Evolutionary conservation across 257 asterid species (phyloP).

Genomic region (Nicotiana undulata): DNA sequence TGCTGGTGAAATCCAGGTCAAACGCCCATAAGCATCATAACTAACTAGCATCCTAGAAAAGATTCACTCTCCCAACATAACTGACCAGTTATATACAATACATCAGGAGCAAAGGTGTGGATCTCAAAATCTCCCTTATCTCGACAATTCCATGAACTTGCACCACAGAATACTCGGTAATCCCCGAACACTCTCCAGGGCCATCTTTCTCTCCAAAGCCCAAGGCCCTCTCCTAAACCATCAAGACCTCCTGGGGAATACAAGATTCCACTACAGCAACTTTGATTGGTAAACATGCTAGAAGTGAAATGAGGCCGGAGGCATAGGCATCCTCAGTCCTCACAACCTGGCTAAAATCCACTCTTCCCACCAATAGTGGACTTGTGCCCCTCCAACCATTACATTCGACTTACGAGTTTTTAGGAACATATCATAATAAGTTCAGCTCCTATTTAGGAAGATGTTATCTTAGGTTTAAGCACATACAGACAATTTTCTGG

Average conservation of each 20-base stretch:
- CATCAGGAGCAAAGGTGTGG: neutral
- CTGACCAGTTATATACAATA: neutral
- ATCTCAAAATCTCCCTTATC: neutral
- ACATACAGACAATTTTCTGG: neutral
- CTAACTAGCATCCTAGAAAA: neutral
- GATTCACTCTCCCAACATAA: neutral
- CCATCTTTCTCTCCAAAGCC: neutral
- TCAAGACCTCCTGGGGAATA: neutral
- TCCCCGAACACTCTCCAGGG: neutral
- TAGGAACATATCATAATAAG: neutral
- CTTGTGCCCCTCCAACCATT: conserved; percentile 1
- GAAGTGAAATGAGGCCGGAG: neutral
- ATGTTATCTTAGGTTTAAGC: neutral
- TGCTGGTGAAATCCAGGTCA: neutral
- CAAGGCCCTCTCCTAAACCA: neutral
- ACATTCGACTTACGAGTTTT: neutral
- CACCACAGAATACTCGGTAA: no score
- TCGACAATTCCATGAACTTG: neutral
- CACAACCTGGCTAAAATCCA: neutral
- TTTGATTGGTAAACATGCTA: neutral
- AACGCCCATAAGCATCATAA: neutral
- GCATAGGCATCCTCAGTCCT: no score
- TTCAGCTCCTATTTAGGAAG: neutral
- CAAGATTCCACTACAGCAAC: neutral
- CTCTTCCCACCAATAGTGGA: neutral